Percentiles rank a stretch among this genome's conserved stretches.
Conservation (phyloP, 1,139 yeast species). For the Debaryomyces nepalensis region DNA sequence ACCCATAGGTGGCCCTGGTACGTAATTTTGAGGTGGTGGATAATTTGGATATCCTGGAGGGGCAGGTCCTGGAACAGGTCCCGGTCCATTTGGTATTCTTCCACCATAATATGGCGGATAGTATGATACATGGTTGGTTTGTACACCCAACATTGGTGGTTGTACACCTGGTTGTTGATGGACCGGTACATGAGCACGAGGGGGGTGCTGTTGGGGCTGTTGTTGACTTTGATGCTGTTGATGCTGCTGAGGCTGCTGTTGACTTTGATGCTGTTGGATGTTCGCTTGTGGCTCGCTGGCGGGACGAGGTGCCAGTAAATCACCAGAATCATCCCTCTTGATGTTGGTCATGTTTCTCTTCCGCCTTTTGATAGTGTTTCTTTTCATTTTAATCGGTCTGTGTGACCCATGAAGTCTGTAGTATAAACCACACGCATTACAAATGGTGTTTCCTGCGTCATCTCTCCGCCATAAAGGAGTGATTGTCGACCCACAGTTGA, state of each 20-base stretch:
- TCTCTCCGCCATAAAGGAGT: slow-evolving; percentile 91
- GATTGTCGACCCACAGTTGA: slow-evolving; percentile 80
- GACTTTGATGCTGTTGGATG: not conserved
- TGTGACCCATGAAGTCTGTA: slow-evolving; percentile 77
- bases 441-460: slow-evolving; percentile 77
- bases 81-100: slow-evolving; percentile 51
- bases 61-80: slow-evolving; percentile 52
- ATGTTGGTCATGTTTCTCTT: slow-evolving; percentile 46
- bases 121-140: slow-evolving; percentile 21
- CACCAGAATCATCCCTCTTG: slow-evolving; percentile 18
- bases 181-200: not conserved
- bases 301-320: slow-evolving; percentile 9
- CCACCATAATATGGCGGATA: slow-evolving; percentile 47
- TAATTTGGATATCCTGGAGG: slow-evolving; percentile 27
- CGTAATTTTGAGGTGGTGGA: slow-evolving; percentile 14
- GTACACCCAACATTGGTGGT: slow-evolving; percentile 5
- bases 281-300: not conserved
- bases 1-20: slow-evolving; percentile 4
- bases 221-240: slow-evolving; percentile 11
- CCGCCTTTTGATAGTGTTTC: slow-evolving; percentile 74
- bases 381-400: slow-evolving; percentile 77
- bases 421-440: slow-evolving; percentile 89
- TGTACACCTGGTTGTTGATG: slow-evolving; percentile 1
- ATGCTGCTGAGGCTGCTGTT: slow-evolving; percentile 2
- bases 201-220: slow-evolving; percentile 7